These are phyloP conservation scores for Ajuga chamaepitys DNA, from an alignment of 257 asterid genomes.

Conservation along the genomic window DNA sequence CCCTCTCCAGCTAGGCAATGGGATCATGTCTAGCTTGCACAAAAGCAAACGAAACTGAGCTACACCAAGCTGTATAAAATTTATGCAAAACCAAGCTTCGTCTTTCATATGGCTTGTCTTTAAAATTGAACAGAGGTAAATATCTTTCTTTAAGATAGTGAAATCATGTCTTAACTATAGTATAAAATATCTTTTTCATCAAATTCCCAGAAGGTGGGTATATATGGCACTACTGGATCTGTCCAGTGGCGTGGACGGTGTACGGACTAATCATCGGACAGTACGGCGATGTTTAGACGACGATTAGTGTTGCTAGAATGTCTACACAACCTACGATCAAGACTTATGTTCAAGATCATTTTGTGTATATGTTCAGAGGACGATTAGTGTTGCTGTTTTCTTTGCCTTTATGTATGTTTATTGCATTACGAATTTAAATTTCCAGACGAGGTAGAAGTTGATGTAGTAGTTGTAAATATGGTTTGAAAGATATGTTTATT, in stretches of 20 bases:
- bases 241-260: constrained; percentile 94
- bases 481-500: not conserved
- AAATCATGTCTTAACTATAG: too few relatives aligned
- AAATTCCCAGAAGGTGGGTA: constrained; percentile 88
- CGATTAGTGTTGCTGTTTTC: constrained; percentile 47
- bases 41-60: too few relatives aligned
- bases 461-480: not conserved
- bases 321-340: constrained; percentile 38
- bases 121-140: too few relatives aligned
- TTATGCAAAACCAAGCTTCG: too few relatives aligned
- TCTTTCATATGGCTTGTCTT: too few relatives aligned
- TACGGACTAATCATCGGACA: constrained; percentile 79
- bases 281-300: constrained; percentile 51
- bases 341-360: constrained; percentile 44
- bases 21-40: too few relatives aligned
- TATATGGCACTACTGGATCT: constrained; percentile 96
- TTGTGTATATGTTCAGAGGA: constrained; percentile 56
- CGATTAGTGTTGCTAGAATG: constrained; percentile 41
- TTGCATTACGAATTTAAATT: constrained; percentile 52
- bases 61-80: too few relatives aligned
- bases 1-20: too few relatives aligned
- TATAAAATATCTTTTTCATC: constrained; percentile 26
- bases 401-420: constrained; percentile 54
- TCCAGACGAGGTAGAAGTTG: constrained; percentile 41
- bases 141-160: too few relatives aligned